Evolutionary conservation across 441 rosid genomes (phyloP).

Genomic region (Aleurites moluccanus): DNA sequence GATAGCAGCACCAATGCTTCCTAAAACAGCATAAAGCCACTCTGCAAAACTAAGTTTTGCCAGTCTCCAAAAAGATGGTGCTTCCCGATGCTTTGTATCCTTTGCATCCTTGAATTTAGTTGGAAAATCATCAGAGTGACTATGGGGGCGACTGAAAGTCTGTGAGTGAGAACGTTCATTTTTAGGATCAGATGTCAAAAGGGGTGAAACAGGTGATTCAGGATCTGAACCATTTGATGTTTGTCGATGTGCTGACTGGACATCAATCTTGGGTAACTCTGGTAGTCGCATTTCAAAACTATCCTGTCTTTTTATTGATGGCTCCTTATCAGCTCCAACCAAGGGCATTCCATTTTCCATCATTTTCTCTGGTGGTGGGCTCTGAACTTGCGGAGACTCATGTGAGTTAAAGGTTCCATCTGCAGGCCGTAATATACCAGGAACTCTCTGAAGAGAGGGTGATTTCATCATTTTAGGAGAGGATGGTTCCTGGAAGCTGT

Average conservation of each 20-base stretch:
- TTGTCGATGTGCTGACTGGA: constrained; percentile 61
- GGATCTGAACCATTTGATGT: constrained; percentile 81
- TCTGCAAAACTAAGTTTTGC: constrained; percentile 93
- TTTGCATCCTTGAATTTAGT: constrained; percentile 48
- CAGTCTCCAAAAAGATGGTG: constrained; percentile 92
- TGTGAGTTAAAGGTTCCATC: constrained; percentile 58
- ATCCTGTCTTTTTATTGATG: constrained; percentile 83
- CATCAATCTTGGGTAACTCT: constrained; percentile 87
- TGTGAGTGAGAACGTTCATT: constrained; percentile 98
- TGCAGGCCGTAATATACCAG: constrained; percentile 52
- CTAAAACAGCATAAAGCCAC: constrained; percentile 97
- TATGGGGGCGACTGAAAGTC: constrained; percentile 87
- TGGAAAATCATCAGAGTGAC: constrained; percentile 62
- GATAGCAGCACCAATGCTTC: constrained; percentile 95
- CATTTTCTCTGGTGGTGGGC: constrained; percentile 74
- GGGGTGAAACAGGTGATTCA: constrained; percentile 92
- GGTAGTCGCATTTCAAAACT: constrained; percentile 94
- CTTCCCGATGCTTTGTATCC: constrained; percentile 49
- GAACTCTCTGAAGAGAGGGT: constrained; percentile 91
- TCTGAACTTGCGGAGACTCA: constrained; percentile 66
- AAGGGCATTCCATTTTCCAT: constrained; percentile 59
- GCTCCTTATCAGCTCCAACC: constrained; percentile 70
- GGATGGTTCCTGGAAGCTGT: constrained; percentile 83
- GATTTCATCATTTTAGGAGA: constrained; percentile 87
- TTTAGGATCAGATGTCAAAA: constrained; percentile 94